Conservation (phyloP, 345 rosid species). For the Citrus australasica region DNA sequence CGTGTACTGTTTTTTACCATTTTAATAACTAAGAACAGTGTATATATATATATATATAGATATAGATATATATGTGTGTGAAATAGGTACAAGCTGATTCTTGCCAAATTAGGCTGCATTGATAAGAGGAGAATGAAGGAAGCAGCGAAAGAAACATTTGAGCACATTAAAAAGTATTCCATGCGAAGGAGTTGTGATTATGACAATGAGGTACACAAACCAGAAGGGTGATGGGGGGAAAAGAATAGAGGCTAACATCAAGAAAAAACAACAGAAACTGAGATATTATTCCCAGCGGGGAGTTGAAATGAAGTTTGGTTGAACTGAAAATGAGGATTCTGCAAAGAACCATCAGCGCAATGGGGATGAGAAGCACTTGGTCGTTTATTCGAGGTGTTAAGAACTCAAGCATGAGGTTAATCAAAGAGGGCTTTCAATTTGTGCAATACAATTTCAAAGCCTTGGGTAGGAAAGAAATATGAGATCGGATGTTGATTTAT, state of each 20-base stretch:
- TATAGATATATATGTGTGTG: too few relatives aligned
- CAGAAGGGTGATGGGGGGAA: background rate
- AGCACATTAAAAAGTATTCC: background rate
- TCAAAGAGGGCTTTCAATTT: too few relatives aligned
- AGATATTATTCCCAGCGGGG: too few relatives aligned
- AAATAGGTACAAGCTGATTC: too few relatives aligned
- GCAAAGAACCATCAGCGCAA: background rate
- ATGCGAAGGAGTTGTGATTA: background rate
- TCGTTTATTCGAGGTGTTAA: background rate
- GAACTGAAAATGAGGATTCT: background rate
- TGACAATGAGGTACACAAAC: background rate
- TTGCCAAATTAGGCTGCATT: background rate
- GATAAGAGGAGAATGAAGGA: background rate
- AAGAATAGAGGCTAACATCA: background rate
- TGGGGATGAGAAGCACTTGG: background rate
- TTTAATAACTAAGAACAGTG: background rate
- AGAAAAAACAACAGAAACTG: background rate
- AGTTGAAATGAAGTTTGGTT: too few relatives aligned
- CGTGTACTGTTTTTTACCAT: too few relatives aligned
- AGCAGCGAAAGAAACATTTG: background rate
- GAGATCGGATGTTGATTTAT: too few relatives aligned
- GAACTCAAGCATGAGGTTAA: background rate
- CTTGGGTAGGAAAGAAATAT: too few relatives aligned
- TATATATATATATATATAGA: fast-evolving
- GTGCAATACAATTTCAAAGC: too few relatives aligned